Conservation (phyloP, 768 basidiomycete genomes). For the Leucosporidium creatinivorum region DNA sequence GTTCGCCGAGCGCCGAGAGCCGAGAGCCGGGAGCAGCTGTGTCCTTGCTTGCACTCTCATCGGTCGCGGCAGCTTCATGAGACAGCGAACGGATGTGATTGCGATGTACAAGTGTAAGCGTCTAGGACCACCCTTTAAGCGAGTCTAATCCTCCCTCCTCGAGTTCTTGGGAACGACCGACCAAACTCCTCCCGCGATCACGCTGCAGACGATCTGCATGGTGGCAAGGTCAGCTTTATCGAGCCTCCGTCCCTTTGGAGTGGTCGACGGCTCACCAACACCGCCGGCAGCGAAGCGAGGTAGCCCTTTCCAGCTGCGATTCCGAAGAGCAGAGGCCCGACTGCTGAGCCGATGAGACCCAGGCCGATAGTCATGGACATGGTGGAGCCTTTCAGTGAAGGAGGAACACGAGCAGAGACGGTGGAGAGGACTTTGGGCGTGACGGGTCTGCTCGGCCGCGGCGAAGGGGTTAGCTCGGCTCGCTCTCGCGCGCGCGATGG, state of each 20-base stretch:
- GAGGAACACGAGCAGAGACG: constrained; percentile 19
- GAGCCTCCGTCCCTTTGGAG: neutral
- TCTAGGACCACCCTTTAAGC: too few relatives aligned
- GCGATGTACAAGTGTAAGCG: too few relatives aligned
- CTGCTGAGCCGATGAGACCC: constrained; percentile 18
- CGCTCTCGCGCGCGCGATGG: neutral
- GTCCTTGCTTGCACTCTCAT: too few relatives aligned
- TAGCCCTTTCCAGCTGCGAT: neutral
- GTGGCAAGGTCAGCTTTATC: too few relatives aligned
- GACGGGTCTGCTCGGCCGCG: constrained; percentile 8
- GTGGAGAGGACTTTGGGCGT: constrained; percentile 19
- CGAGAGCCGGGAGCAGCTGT: too few relatives aligned
- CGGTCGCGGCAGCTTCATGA: too few relatives aligned
- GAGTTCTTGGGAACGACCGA: constrained; percentile 17
- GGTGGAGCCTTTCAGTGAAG: constrained; percentile 19
- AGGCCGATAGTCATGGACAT: constrained; percentile 23
- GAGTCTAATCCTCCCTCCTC: constrained; percentile 26
- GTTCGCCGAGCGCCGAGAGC: too few relatives aligned
- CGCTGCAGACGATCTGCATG: constrained; percentile 11
- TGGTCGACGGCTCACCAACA: neutral
- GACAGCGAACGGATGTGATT: too few relatives aligned
- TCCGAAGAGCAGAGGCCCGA: constrained; percentile 25
- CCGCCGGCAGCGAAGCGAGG: neutral
- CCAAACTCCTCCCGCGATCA: constrained; percentile 2
- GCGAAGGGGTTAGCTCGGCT: too few relatives aligned